Conservation (phyloP, 768 basidiomycete species). For the Tricholoma saponaceum region DNA sequence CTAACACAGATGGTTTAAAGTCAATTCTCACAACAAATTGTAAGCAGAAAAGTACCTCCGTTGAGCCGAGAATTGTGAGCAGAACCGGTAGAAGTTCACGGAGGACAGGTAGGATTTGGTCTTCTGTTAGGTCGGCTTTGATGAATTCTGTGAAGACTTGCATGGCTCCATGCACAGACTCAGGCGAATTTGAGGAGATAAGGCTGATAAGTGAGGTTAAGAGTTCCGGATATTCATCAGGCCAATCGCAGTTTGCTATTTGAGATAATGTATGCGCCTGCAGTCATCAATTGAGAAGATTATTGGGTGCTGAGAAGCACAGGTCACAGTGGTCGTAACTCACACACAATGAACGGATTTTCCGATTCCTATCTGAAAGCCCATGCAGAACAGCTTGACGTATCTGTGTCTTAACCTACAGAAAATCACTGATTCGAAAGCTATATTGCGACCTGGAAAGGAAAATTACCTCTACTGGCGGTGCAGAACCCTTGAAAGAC, state of each 20-base stretch:
- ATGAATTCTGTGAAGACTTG: constrained; percentile 94
- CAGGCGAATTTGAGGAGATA: constrained; percentile 66
- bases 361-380: constrained; percentile 79
- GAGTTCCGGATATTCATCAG: constrained; percentile 93
- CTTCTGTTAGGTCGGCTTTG: constrained; percentile 88
- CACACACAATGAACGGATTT: constrained; percentile 83
- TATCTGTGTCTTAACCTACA: constrained; percentile 74
- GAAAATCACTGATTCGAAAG: constrained; percentile 4
- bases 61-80: constrained; percentile 71
- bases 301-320: neutral
- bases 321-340: constrained; percentile 22
- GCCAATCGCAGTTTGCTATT: constrained; percentile 92
- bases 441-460: constrained; percentile 5
- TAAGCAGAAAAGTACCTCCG: constrained; percentile 45
- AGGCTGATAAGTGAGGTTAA: constrained; percentile 70
- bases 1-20: constrained; percentile 23
- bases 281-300: neutral
- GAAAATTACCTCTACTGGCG: constrained; percentile 58
- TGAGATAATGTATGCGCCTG: constrained; percentile 87
- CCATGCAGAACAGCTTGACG: constrained; percentile 76
- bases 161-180: constrained; percentile 93
- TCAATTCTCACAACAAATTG: neutral
- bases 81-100: constrained; percentile 85
- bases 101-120: constrained; percentile 91
- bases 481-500: constrained; percentile 72